Conservation (phyloP, 2,329 filamentous ascomycete genomes). For the Fusarium vanettenii region DNA sequence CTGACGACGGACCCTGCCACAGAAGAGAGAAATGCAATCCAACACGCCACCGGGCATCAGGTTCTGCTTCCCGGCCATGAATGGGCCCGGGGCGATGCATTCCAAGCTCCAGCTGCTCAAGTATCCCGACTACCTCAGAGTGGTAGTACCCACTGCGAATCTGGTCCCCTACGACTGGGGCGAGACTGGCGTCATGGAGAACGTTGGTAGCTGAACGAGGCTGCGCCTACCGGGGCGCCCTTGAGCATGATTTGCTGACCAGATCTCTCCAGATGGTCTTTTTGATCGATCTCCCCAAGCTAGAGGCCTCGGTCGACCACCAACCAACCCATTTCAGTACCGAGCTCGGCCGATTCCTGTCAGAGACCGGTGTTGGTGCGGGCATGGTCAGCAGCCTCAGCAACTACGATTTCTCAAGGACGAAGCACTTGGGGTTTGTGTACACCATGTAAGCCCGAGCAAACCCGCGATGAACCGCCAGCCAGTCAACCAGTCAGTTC, state of each 20-base stretch:
- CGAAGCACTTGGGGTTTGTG: slow-evolving; percentile 79
- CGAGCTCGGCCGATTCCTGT: slow-evolving; percentile 78
- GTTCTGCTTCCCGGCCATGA: slow-evolving; percentile 87
- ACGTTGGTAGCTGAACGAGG: slow-evolving; percentile 61
- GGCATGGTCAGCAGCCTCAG: slow-evolving; percentile 75
- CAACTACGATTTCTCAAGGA: slow-evolving; percentile 85
- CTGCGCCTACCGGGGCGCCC: slow-evolving; percentile 20
- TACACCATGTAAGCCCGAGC: slow-evolving; percentile 76
- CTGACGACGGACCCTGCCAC: slow-evolving; percentile 32
- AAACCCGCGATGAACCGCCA: background rate
- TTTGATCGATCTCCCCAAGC: slow-evolving; percentile 86
- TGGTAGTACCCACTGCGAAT: slow-evolving; percentile 91
- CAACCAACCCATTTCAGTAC: slow-evolving; percentile 68
- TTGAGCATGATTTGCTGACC: slow-evolving; percentile 33
- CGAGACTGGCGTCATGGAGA: slow-evolving; percentile 85
- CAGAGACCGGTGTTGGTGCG: slow-evolving; percentile 72
- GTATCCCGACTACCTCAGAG: slow-evolving; percentile 76
- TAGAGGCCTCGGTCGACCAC: slow-evolving; percentile 49
- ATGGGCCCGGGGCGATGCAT: slow-evolving; percentile 83
- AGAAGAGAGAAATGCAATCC: slow-evolving; percentile 60
- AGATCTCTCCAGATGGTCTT: slow-evolving; percentile 73
- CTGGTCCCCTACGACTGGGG: slow-evolving; percentile 91
- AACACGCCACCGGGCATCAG: slow-evolving; percentile 68
- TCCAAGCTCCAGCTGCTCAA: slow-evolving; percentile 95
- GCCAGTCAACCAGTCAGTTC: background rate